Evolutionary conservation across 805 yeast species (phyloP), one percentile per base, ranked within the genome.

Genomic region (Wickerhamomyces ciferrii): DNA sequence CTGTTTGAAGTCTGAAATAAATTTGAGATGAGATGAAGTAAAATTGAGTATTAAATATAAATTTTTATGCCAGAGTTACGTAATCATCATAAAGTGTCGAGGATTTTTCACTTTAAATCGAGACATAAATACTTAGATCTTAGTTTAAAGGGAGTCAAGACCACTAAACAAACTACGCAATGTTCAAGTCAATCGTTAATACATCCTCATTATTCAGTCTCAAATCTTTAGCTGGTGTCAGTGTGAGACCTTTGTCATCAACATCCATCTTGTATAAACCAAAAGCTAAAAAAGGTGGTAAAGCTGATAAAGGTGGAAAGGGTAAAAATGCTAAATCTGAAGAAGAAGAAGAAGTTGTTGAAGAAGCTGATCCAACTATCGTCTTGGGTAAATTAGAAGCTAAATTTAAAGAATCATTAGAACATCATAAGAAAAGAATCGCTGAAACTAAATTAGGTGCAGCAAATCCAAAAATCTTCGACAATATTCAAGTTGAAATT

Each of bases 371-470:
- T 32, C 61, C 62, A 15, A 24, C 50, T 3, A 27, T 29, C 1
- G 53, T 55, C 3, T 39, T 60, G 34, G 24, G 46, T 4, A 29
- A 45, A 2, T 43, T 57, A 5, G 53, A 58, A 40, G 27, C 45
- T 19, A 43, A 49, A 43, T 83, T 79, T 55, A 68, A 75, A 27
- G 62, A 66, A 11, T 66, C 83, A 1, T 52, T 84, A 9, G 79
- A 75, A 1, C 60, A 66, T 36, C 84, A 82, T 59, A 68, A 74
- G 43, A 79, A 77, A 50, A 75, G 74, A 48, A 67, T 84, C 29
- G 75, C 75, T 42, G 89, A 83, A 50, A 68, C 81, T 40, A 86
- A 81, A 58, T 70, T 83, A 59, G 96, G 96, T 4, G 78, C 76
- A 45, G 72, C 87, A 3, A 82, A 82, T 54, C 83, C 91, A 2